A percentile compares a stretch with the other conserved stretches of the same genome.
Conservation (phyloP, 169 alveolate genomes). For the Besnoitia besnoiti region DNA sequence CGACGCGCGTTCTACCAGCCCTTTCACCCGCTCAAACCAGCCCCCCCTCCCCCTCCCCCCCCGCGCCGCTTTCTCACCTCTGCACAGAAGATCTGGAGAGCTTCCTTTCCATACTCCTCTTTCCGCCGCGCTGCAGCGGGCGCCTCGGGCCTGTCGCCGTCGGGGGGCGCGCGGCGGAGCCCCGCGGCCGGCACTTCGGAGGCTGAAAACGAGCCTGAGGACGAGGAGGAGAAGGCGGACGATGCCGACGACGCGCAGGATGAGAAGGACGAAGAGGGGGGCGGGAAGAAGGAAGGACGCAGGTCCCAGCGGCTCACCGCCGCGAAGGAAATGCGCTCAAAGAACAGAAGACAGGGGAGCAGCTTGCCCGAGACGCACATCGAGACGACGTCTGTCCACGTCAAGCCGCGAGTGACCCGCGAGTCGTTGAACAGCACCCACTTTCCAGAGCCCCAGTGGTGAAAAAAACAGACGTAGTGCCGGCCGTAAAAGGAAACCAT, state of each 20-base stretch:
- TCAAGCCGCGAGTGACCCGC: constrained; percentile 5
- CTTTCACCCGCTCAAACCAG: too few species aligned
- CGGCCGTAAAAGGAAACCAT: constrained; percentile 43
- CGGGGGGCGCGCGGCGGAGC: too few species aligned
- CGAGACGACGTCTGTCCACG: constrained; percentile 23
- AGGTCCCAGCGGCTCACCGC: not conserved
- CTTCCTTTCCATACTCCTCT: not conserved
- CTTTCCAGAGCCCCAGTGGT: constrained; percentile 45
- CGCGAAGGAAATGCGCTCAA: not conserved
- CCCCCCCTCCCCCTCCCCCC: too few species aligned
- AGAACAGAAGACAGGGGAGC: constrained; percentile 25
- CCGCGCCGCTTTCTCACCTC: constrained; percentile 7
- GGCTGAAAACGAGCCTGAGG: not conserved
- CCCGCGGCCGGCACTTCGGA: not conserved
- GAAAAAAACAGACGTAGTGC: constrained; percentile 49
- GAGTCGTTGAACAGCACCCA: constrained; percentile 61
- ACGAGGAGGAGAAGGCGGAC: not conserved
- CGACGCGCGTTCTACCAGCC: too few species aligned
- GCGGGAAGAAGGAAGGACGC: not conserved
- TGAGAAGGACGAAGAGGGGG: not conserved
- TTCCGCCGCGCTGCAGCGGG: not conserved
- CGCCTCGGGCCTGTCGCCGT: not conserved
- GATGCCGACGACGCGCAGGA: not conserved
- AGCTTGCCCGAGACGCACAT: constrained; percentile 43
- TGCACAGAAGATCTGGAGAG: constrained; percentile 6